These are phyloP conservation scores for Aspergillus transmontanensis DNA, from an alignment of 2,329 filamentous ascomycete species.

Conservation along the genomic window DNA sequence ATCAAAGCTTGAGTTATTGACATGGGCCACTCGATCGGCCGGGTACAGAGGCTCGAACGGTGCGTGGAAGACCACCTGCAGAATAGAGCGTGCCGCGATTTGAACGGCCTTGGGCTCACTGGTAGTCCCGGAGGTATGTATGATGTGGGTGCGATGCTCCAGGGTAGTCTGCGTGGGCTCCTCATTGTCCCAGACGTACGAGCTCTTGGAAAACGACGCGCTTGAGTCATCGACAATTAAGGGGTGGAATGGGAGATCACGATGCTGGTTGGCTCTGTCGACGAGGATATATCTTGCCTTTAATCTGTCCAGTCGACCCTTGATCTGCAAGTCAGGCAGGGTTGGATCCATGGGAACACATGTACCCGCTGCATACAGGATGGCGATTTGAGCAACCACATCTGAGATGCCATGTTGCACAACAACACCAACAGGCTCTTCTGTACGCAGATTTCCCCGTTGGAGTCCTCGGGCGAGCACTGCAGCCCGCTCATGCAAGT, in stretches of 20 bases:
- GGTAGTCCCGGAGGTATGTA: conserved; percentile 27
- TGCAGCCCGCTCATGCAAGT: background rate
- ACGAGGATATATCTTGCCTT: background rate
- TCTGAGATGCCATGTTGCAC: conserved; percentile 20
- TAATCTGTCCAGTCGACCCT: conserved; percentile 15
- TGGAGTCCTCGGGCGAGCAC: background rate
- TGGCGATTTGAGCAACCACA: conserved; percentile 25
- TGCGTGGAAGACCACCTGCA: conserved; percentile 23
- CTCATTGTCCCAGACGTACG: background rate
- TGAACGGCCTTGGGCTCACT: conserved; percentile 28
- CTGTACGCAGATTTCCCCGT: background rate
- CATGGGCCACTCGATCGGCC: conserved; percentile 21
- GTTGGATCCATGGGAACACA: conserved; percentile 26
- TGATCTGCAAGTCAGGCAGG: conserved; percentile 22
- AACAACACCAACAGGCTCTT: conserved; percentile 22
- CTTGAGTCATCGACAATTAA: background rate
- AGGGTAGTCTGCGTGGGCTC: background rate
- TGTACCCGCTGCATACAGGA: conserved; percentile 26
- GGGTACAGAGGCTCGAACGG: conserved; percentile 18
- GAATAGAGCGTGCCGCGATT: conserved; percentile 20
- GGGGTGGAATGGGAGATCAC: background rate
- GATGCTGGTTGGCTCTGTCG: background rate
- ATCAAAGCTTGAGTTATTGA: conserved; percentile 29
- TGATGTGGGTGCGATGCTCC: conserved; percentile 18
- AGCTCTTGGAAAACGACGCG: background rate